phyloP scores from a whole-genome alignment of 108 stramenopile species.

The Epithemia pelagica region DNA sequence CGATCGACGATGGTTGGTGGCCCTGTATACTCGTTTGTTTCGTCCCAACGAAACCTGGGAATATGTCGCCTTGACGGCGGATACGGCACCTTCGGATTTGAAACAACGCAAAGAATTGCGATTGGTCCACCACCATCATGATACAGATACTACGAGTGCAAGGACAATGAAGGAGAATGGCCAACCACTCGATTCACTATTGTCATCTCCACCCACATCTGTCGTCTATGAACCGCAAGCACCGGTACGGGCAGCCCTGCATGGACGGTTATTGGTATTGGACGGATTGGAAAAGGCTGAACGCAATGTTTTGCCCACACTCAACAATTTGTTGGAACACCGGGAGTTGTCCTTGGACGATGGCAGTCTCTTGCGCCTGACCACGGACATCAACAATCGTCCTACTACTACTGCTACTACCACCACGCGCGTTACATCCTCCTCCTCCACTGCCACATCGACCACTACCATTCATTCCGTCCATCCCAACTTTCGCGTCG shows the following conservation, averaged over 20 bases:
- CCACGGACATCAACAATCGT: not conserved
- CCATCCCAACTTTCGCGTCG: conserved; percentile 74
- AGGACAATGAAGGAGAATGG: not conserved
- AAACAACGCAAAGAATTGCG: conserved; percentile 73
- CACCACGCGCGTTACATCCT: too few species aligned
- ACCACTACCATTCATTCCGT: conserved; percentile 32
- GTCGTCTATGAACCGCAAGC: conserved; percentile 51
- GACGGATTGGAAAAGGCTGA: conserved; percentile 86
- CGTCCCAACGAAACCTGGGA: too few species aligned
- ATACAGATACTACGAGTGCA: conserved; percentile 2
- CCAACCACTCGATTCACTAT: conserved; percentile 5
- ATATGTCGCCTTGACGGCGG: conserved; percentile 51
- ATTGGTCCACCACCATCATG: conserved; percentile 23
- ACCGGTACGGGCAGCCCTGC: conserved; percentile 81
- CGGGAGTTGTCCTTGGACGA: conserved; percentile 77
- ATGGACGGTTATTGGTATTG: conserved; percentile 74
- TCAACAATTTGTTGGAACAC: conserved; percentile 86
- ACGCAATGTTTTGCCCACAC: conserved; percentile 78
- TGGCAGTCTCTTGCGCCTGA: conserved; percentile 36
- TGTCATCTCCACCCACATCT: not conserved
- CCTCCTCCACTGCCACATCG: too few species aligned
- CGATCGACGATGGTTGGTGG: conserved; percentile 60
- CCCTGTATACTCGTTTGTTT: conserved; percentile 52
- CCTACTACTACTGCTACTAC: not conserved
- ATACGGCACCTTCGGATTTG: conserved; percentile 82